Conservation (phyloP, 2,329 filamentous ascomycete species). For the Endoconidiophora laricicola region DNA sequence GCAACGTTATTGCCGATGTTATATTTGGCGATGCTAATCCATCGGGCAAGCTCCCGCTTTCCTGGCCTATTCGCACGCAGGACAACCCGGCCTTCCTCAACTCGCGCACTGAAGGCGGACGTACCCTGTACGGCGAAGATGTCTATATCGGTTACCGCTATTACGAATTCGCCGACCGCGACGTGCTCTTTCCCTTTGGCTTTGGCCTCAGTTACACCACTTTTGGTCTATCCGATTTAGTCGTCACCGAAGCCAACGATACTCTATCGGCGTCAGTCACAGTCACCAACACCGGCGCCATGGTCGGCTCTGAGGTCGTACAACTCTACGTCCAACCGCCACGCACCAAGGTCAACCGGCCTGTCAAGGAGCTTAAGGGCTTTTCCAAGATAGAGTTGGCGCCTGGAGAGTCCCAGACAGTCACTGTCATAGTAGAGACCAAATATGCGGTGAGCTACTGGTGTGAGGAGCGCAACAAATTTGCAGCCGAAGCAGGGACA, state of each 20-base stretch:
- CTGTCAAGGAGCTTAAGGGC: slow-evolving; percentile 47
- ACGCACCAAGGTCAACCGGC: slow-evolving; percentile 35
- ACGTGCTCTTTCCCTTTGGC: slow-evolving; percentile 60
- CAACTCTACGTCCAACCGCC: slow-evolving; percentile 39
- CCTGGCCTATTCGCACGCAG: slow-evolving; percentile 46
- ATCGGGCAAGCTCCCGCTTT: slow-evolving; percentile 56
- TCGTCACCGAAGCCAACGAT: slow-evolving; percentile 42
- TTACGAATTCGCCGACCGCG: slow-evolving; percentile 53
- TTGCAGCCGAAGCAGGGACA: slow-evolving; percentile 47
- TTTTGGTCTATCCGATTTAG: slow-evolving; percentile 41
- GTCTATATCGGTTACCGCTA: slow-evolving; percentile 68
- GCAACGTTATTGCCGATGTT: slow-evolving; percentile 64
- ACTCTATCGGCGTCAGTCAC: slow-evolving; percentile 34
- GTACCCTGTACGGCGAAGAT: slow-evolving; percentile 63
- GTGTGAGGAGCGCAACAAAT: slow-evolving; percentile 49
- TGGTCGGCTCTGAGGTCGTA: slow-evolving; percentile 36
- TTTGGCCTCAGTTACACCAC: slow-evolving; percentile 62
- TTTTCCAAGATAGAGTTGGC: slow-evolving; percentile 47
- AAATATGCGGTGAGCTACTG: slow-evolving; percentile 55
- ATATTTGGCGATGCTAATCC: slow-evolving; percentile 61
- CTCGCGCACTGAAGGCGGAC: slow-evolving; percentile 51
- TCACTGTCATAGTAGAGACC: slow-evolving; percentile 38
- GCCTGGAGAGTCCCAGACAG: slow-evolving; percentile 39
- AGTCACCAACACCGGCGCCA: slow-evolving; percentile 44
- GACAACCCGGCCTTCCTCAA: slow-evolving; percentile 66